Conservation (phyloP, 1,139 yeast species). For the Suhomyces bribrorum region DNA sequence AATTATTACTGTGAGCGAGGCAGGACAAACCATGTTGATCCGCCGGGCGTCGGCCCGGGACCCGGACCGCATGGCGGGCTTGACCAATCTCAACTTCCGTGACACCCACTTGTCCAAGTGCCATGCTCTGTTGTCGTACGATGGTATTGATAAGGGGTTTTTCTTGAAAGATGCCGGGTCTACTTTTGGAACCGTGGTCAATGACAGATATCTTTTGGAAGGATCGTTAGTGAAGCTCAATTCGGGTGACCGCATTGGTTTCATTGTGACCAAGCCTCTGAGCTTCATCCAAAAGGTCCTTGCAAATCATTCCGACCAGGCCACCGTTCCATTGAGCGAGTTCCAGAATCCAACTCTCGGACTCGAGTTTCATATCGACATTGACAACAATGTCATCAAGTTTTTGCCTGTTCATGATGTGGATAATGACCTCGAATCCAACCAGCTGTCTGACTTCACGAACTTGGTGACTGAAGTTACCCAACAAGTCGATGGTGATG, state of each 20-base stretch:
- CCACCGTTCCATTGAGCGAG: constrained; percentile 22
- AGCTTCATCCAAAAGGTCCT: constrained; percentile 20
- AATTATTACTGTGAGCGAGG: constrained; percentile 17
- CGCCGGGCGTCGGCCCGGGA: constrained; percentile 34
- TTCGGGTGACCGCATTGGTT: constrained; percentile 32
- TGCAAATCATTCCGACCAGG: constrained; percentile 12
- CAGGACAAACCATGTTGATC: constrained; percentile 20
- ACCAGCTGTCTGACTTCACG: constrained; percentile 6
- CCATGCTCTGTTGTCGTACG: constrained; percentile 26
- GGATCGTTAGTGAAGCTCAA: constrained; percentile 20
- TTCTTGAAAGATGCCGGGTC: constrained; percentile 33
- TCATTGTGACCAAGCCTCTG: constrained; percentile 36
- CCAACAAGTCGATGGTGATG: constrained; percentile 3
- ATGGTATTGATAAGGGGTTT: constrained; percentile 19
- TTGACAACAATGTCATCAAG: constrained; percentile 12
- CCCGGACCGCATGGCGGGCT: constrained; percentile 24
- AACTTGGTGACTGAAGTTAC: constrained; percentile 6
- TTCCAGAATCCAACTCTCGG: constrained; percentile 30
- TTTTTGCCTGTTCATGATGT: constrained; percentile 13
- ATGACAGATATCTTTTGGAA: constrained; percentile 28
- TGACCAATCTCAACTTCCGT: constrained; percentile 31
- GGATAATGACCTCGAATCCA: constrained; percentile 3
- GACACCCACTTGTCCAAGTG: constrained; percentile 38
- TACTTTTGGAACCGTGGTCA: constrained; percentile 44
- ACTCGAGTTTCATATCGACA: constrained; percentile 23